Base-by-base conservation (phyloP, 371 early-diverging fungal species). In the Syncephalastrum racemosum region DNA sequence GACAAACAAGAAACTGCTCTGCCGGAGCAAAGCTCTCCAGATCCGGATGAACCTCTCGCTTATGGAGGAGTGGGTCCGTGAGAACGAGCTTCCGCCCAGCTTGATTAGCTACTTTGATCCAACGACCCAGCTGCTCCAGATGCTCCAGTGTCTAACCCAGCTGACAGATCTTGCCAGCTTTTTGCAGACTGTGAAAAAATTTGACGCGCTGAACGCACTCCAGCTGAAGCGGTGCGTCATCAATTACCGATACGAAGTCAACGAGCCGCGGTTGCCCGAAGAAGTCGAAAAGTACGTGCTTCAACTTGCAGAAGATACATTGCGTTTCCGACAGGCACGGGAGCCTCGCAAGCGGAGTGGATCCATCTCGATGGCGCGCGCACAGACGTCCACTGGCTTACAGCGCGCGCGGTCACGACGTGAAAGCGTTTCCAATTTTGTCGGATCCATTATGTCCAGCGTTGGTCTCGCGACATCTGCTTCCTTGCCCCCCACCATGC, bases 21-120 rank as follows among this genome's bases (percentile, higher is more conserved):
- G 85, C 59, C 88, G 94, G 14, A 81, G 87, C 20, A 82, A 84
- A 48, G 94, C 94, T 1, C 70, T 91, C 59, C 90, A 88, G 68
- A 84, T 93, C 23, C 87, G 89, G 24, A 80, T 91, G 72, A 96
- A 94, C 62, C 55, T 93, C 43, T 82, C 87, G 0, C 73, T 71
- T 22, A 51, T 94, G n/a, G 88, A 87, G 58, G 93, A 93, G 46
- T 94, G 94, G 94, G 77, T 91, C 44, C 80, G 89, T 23, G 68
- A 69, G 22, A 81, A 80, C 45, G 66, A 67, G n/a, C 46, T 80
- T 42, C 83, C 85, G 0, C 55, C 77, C 1, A 71, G 70, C 7
- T 60, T 82, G 4, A 51, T 60, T 36, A 54, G 64, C 2, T 80
- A 83, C 14, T 64, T 83, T 22, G 69, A 72, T 25, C 90, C 93